Conservation (phyloP, 1,139 yeast species). For the Pichia sp. region DNA sequence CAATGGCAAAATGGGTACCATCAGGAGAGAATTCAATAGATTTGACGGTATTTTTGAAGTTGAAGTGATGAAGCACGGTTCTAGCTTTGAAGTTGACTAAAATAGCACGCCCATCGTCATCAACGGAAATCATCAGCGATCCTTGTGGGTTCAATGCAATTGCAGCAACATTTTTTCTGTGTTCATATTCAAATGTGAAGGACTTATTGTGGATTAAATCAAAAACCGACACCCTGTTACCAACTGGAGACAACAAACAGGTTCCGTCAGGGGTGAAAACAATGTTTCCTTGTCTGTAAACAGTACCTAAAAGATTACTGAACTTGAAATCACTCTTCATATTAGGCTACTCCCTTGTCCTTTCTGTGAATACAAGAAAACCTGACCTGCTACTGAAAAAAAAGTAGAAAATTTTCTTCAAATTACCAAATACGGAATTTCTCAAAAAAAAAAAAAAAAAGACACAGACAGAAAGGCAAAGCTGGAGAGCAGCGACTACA, state of each 20-base stretch:
- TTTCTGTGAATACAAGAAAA: neutral
- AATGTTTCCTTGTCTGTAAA: constrained; percentile 84
- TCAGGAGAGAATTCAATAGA: constrained; percentile 84
- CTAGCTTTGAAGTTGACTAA: constrained; percentile 77
- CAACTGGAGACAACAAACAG: constrained; percentile 81
- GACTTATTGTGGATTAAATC: constrained; percentile 80
- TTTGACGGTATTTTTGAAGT: constrained; percentile 70
- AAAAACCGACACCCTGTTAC: constrained; percentile 84
- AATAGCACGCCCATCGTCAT: constrained; percentile 89
- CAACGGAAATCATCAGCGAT: constrained; percentile 76
- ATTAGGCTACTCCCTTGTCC: neutral
- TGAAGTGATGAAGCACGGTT: constrained; percentile 91
- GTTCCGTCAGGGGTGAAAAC: constrained; percentile 86
- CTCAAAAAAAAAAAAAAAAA: neutral
- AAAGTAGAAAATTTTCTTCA: neutral
- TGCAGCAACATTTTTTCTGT: constrained; percentile 72
- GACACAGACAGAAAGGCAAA: no score
- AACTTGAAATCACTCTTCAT: constrained; percentile 61
- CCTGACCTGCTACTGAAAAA: neutral
- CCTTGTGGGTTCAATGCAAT: constrained; percentile 80
- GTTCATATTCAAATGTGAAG: constrained; percentile 88
- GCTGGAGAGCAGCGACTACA: no score
- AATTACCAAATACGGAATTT: neutral
- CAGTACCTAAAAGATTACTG: constrained; percentile 88
- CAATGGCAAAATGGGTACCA: constrained; percentile 82